Conservation (phyloP, 2,329 filamentous ascomycete species). For the Fusarium sp. region DNA sequence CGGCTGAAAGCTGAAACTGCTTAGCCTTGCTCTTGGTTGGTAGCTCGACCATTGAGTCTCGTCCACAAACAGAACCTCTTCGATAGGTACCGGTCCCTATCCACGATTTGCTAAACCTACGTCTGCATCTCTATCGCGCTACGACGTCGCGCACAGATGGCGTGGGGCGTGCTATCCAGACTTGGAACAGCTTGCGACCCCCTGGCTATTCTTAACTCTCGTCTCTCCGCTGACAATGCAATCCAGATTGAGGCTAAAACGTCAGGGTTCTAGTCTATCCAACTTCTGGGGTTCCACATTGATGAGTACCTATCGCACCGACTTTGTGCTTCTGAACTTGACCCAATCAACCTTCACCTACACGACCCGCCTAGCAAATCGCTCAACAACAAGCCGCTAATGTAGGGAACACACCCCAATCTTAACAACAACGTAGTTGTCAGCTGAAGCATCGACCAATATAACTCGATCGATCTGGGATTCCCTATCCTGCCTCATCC, state of each 20-base stretch:
- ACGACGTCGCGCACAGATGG: constrained; percentile 42
- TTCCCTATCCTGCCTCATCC: constrained; percentile 29
- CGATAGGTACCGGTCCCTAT: neutral
- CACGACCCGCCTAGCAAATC: constrained; percentile 15
- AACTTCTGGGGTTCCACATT: constrained; percentile 20
- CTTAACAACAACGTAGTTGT: constrained; percentile 19
- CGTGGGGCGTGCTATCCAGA: constrained; percentile 42
- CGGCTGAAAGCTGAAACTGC: constrained; percentile 45
- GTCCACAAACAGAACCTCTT: constrained; percentile 24
- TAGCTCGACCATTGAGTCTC: constrained; percentile 28
- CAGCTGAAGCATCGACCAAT: constrained; percentile 35
- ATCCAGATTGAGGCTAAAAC: constrained; percentile 34
- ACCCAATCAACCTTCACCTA: constrained; percentile 11
- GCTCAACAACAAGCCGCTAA: constrained; percentile 8
- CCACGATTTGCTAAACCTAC: constrained; percentile 18
- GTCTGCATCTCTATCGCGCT: constrained; percentile 28
- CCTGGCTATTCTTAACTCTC: constrained; percentile 28
- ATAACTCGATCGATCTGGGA: constrained; percentile 44
- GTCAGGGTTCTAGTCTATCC: constrained; percentile 21
- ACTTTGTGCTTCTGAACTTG: constrained; percentile 24
- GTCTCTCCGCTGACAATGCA: constrained; percentile 36
- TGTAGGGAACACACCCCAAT: constrained; percentile 10
- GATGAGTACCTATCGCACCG: constrained; percentile 4
- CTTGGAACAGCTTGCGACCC: constrained; percentile 44
- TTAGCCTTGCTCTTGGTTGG: constrained; percentile 34